Evolutionary conservation across 2,329 filamentous ascomycete genomes (phyloP), one percentile per base, ranked within the genome.

Genomic region (Emergomyces africanus): DNA sequence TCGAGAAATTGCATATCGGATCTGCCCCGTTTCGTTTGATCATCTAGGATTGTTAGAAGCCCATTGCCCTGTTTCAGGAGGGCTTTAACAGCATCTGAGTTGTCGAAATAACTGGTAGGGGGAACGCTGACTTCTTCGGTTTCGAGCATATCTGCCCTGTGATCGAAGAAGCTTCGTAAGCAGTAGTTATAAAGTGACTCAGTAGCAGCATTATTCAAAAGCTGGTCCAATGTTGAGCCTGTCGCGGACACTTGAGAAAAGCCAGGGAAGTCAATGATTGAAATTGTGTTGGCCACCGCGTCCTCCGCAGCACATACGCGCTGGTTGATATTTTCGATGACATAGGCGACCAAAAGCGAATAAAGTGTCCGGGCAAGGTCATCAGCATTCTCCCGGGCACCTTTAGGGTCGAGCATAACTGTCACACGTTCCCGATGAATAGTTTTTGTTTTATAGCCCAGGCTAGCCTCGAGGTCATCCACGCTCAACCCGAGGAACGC

Each of bases 371-470:
- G 83, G 4, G 94, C 91, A 54, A 99, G 82, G 73, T 97, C 94
- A 69, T 97, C 91, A 18, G 94, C 94, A 66, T 96, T 96, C 44
- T 84, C 86, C 56, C 90, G 86, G 51, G 94, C 94, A 44, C 94
- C 94, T 60, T 84, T 85, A 6, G 92, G 89, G 69, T 99, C 94
- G 39, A 99, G 82, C 91, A 99, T 95, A 64, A 99, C 89, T 0
- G 94, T 99, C n/a, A 99, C 94, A 58, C 94, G 87, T 78, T 99
- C 94, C 63, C 90, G 88, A 69, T 95, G 89, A 59, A 99, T 86
- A 66, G 94, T 96, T 79, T 95, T 96, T 23, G 90, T 97, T 77
- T 95, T 95, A 79, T 96, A 96, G 2, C 91, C 90, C 60, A 99
- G 79, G 35, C 90, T 95, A 44, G 83, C 85, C 75, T 99, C 91